A percentile compares a stretch with the other conserved stretches of the same genome.
These are phyloP conservation scores for Fusarium scirpi DNA, from an alignment of 2,329 filamentous ascomycete genomes.

Conservation along the genomic window DNA sequence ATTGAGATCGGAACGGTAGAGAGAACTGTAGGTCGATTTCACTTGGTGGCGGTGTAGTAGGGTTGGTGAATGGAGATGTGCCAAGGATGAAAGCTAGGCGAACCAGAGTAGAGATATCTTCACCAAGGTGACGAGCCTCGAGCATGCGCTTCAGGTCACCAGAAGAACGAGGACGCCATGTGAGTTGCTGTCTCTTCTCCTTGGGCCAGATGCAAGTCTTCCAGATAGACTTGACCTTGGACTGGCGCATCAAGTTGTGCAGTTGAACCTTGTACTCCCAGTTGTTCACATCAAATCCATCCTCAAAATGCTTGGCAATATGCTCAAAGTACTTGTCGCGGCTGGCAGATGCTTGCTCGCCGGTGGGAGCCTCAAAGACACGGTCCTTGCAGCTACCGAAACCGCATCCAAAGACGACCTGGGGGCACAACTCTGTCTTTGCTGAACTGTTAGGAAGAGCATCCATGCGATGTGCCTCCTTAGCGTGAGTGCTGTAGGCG, in stretches of 20 bases:
- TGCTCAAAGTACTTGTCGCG: slow-evolving; percentile 61
- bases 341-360: slow-evolving; percentile 52
- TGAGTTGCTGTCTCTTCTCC: slow-evolving; percentile 55
- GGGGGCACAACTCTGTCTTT: slow-evolving; percentile 57
- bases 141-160: slow-evolving; percentile 60
- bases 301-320: slow-evolving; percentile 61
- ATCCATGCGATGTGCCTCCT: slow-evolving; percentile 57
- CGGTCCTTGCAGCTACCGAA: slow-evolving; percentile 58
- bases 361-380: slow-evolving; percentile 55
- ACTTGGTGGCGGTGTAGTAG: slow-evolving; percentile 53
- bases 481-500: slow-evolving; percentile 59
- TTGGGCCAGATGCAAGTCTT: slow-evolving; percentile 61
- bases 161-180: slow-evolving; percentile 57
- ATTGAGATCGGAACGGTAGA: slow-evolving; percentile 53
- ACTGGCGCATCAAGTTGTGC: slow-evolving; percentile 59
- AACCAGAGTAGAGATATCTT: slow-evolving; percentile 57
- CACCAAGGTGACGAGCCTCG: slow-evolving; percentile 58
- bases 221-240: slow-evolving; percentile 58
- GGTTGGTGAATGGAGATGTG: slow-evolving; percentile 55
- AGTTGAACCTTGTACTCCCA: slow-evolving; percentile 60
- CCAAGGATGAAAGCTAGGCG: slow-evolving; percentile 59
- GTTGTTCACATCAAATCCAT: slow-evolving; percentile 56
- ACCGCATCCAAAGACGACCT: slow-evolving; percentile 60
- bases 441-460: slow-evolving; percentile 57
- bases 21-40: slow-evolving; percentile 57